A percentile compares a stretch with the other conserved stretches of the same genome.
Evolutionary conservation across 768 basidiomycete species (phyloP).

Genomic region (Leccinum variicolor): DNA sequence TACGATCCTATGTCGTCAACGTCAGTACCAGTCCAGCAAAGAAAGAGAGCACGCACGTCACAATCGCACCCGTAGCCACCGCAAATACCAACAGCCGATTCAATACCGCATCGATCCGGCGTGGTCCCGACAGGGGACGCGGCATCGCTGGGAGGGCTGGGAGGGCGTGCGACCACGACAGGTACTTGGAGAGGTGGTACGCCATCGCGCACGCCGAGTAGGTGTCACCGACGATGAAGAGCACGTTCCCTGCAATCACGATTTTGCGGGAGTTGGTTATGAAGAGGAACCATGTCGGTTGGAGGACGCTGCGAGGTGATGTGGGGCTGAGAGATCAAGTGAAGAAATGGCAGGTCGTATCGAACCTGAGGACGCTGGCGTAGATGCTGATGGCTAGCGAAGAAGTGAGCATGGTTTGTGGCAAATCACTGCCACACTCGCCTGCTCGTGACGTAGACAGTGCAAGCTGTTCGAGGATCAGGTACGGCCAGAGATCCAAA

Average conservation of each 20-base stretch:
- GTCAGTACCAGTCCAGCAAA: background rate
- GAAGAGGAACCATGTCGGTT: slow-evolving; percentile 13
- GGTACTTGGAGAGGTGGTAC: slow-evolving; percentile 17
- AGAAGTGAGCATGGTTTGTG: background rate
- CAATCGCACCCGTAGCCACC: slow-evolving; percentile 26
- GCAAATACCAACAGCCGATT: slow-evolving; percentile 22
- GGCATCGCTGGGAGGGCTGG: background rate
- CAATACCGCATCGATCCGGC: slow-evolving; percentile 21
- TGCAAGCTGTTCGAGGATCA: slow-evolving; percentile 5
- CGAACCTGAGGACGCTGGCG: slow-evolving; percentile 17
- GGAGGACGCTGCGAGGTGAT: background rate
- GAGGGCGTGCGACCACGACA: slow-evolving; percentile 3
- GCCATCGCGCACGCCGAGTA: slow-evolving; percentile 22
- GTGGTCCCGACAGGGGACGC: background rate
- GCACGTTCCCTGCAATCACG: slow-evolving; percentile 19
- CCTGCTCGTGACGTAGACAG: slow-evolving; percentile 24
- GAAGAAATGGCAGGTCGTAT: background rate
- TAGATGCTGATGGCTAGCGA: slow-evolving; percentile 16
- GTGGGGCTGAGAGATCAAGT: background rate
- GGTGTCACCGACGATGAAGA: slow-evolving; percentile 25
- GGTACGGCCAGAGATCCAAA: background rate
- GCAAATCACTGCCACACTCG: background rate
- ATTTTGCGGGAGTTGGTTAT: background rate
- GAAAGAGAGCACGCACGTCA: slow-evolving; percentile 14
- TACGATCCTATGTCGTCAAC: slow-evolving; percentile 12